Base-by-base conservation (phyloP, 768 basidiomycete species). In the Russula vinacea region DNA sequence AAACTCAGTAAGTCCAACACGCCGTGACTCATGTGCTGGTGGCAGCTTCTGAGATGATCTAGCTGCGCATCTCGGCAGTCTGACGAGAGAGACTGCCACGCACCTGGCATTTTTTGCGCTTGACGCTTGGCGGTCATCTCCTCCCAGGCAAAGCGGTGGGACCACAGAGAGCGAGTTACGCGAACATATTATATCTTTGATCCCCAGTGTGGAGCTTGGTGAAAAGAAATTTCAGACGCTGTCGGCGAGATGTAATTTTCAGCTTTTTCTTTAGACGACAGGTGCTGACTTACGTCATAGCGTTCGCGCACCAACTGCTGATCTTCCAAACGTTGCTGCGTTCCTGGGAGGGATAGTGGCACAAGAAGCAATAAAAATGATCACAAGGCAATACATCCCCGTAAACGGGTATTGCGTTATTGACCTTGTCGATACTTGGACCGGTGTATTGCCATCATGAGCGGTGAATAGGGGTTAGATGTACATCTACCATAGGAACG, bases 351-450 rank as follows among this genome's bases (percentile, higher is more conserved):
- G 97, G 2, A 75, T 98, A 40, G 88, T 98, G 22, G 94, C 95
- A 29, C 97, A 99, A 70, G 97, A 99, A 73, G 86, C 87, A 7
- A 98, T 98, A 81, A 98, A 99, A 81, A 81, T 98, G 76, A 88
- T 96, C 70, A 99, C 96, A 62, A 87, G 85, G 70, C 97, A 99
- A 75, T 99, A 99, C 73, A 82, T 95, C 16, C 95, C 97, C 9
- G 82, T 96, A 67, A 84, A 88, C 65, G 91, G 92, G 16, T 88
- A 88, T 68, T 91, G 89, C 69, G 80, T 92, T 26, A 78, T 96
- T 54, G 94, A 98, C 76, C 81, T 97, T 66, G 80, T 92, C 33
- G 89, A 89, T 57, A 86, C 85, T 22, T 88, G 84, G 86, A 90
- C 90, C 6, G 88, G 87, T 14, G 68, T 78, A 32, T 74, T 87